Percentiles rank a stretch among this genome's conserved stretches.
Conservation (phyloP, 805 yeast species). For the Middelhovenomyces tepae region DNA sequence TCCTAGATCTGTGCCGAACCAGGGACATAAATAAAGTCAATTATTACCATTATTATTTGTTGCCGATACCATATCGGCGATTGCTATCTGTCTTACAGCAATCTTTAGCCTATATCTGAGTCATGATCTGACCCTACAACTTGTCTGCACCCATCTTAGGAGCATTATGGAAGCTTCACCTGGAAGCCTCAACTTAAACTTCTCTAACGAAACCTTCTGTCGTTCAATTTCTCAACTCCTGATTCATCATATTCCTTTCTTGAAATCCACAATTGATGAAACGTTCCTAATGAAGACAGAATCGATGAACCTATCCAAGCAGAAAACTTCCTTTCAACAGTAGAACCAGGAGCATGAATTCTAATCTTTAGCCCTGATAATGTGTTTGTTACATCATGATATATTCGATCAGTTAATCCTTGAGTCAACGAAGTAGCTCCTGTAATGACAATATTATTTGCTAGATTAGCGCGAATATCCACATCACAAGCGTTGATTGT, state of each 20-base stretch:
- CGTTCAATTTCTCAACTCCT: conserved; percentile 71
- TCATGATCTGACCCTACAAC: not conserved
- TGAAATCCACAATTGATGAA: conserved; percentile 95
- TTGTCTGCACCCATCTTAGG: conserved; percentile 1
- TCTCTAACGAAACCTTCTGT: conserved; percentile 72
- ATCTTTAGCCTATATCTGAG: no score
- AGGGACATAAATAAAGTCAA: no score
- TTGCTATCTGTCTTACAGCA: no score
- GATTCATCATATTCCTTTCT: conserved; percentile 80
- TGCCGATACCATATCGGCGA: no score
- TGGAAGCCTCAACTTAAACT: no score
- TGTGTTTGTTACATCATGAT: conserved; percentile 54
- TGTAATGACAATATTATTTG: conserved; percentile 79
- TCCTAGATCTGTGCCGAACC: no score
- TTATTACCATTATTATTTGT: no score
- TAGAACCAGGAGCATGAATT: conserved; percentile 82
- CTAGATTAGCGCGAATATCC: conserved; percentile 81
- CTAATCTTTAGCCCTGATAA: conserved; percentile 84
- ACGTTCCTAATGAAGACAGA: conserved; percentile 79
- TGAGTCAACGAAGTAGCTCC: conserved; percentile 80
- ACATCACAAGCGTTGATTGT: conserved; percentile 51
- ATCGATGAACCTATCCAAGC: conserved; percentile 93
- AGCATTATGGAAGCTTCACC: conserved; percentile 1
- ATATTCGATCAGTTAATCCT: conserved; percentile 68
- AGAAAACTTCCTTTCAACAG: conserved; percentile 72